Conservation (phyloP, 148 eudicot species). For the Nyssa sinensis region DNA sequence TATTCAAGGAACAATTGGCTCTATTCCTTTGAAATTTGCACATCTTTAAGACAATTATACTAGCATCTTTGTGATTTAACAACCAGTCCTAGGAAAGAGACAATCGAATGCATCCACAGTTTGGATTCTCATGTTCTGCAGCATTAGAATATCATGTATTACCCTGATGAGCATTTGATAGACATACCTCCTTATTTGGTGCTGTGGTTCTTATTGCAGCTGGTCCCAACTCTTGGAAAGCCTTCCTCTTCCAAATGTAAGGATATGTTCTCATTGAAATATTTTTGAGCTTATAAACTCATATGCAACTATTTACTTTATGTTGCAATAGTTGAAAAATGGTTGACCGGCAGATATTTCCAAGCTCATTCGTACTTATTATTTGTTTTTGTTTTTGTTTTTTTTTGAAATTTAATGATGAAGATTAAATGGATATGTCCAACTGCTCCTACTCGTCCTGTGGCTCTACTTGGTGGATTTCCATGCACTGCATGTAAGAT, state of each 20-base stretch:
- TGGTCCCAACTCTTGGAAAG: slow-evolving; percentile 77
- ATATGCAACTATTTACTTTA: not conserved
- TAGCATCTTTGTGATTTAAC: slow-evolving; percentile 10
- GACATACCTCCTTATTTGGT: slow-evolving; percentile 8
- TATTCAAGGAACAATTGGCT: slow-evolving; percentile 4
- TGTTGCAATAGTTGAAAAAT: slow-evolving; percentile 4
- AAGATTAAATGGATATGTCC: slow-evolving; percentile 99
- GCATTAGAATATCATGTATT: not conserved
- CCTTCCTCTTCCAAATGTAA: slow-evolving; percentile 96
- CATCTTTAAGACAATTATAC: not conserved
- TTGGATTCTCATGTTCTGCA: not conserved
- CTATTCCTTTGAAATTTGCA: slow-evolving; percentile 3
- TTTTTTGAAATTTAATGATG: slow-evolving; percentile 16
- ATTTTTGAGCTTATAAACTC: not conserved
- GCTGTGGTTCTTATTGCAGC: slow-evolving; percentile 51
- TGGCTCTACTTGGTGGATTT: slow-evolving; percentile 85
- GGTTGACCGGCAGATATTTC: not conserved
- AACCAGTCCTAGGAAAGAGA: not conserved
- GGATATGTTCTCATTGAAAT: slow-evolving; percentile 17
- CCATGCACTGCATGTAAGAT: slow-evolving; percentile 90
- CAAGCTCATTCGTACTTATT: not conserved
- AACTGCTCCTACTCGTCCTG: slow-evolving; percentile 98
- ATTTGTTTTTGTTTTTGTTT: not conserved
- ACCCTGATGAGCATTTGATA: not conserved
- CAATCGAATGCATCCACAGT: not conserved